Evolutionary conservation across 176 grass and related monocot species (phyloP).

Genomic region (Bromus sterilis): DNA sequence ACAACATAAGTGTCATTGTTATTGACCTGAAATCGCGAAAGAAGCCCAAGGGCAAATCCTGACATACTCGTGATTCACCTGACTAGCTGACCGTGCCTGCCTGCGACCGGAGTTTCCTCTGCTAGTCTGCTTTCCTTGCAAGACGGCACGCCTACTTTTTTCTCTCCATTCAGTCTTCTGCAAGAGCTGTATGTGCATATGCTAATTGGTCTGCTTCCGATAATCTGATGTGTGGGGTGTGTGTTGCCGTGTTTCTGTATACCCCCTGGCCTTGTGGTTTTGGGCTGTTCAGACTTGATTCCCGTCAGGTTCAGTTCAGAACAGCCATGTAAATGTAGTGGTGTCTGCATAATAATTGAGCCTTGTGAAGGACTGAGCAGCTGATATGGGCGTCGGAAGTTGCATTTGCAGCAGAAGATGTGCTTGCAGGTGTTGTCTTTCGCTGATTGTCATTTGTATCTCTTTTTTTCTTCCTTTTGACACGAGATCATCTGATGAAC

Average conservation of each 20-base stretch:
- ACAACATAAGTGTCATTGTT: conserved; percentile 58
- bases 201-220: background rate
- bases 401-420: background rate
- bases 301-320: background rate
- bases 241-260: background rate
- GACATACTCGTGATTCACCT: background rate
- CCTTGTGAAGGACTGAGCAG: background rate
- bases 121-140: conserved; percentile 11
- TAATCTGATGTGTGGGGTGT: background rate
- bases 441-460: background rate
- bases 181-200: conserved; percentile 10
- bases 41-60: conserved; percentile 48
- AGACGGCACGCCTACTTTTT: background rate
- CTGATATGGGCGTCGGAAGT: background rate
- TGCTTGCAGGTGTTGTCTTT: background rate
- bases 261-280: background rate
- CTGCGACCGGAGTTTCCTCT: background rate
- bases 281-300: background rate
- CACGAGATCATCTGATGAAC: background rate
- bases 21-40: conserved; percentile 62
- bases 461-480: background rate
- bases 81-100: conserved; percentile 7
- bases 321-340: background rate
- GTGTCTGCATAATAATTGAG: conserved; percentile 15
- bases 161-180: background rate